Evolutionary conservation across 78 protist genomes (phyloP).

Genomic region (Trichosphaerium sp.): DNA sequence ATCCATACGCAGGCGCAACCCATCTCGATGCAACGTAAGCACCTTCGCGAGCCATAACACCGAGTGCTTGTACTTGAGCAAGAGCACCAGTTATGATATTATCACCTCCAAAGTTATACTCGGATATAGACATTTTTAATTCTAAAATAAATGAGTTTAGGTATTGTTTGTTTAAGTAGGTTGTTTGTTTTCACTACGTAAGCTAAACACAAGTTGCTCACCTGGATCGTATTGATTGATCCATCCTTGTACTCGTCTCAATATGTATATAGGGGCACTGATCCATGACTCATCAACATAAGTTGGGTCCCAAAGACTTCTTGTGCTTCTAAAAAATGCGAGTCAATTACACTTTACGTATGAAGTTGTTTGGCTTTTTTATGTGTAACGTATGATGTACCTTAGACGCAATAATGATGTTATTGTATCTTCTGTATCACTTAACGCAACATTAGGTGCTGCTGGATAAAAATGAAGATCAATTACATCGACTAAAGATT

Average conservation of each 20-base stretch:
- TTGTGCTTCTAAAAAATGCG: too few species aligned
- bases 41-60: not conserved
- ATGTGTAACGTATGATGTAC: too few species aligned
- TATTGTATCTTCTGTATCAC: too few species aligned
- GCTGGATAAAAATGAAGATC: too few species aligned
- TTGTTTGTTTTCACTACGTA: too few species aligned
- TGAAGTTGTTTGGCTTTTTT: too few species aligned
- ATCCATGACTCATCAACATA: not conserved
- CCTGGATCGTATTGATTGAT: not conserved
- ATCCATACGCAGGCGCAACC: not conserved
- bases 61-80: not conserved
- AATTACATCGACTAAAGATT: too few species aligned
- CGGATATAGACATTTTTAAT: not conserved
- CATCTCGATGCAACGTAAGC: not conserved
- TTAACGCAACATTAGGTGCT: too few species aligned
- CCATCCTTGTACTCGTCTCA: not conserved
- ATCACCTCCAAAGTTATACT: not conserved
- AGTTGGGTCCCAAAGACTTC: not conserved
- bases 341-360: not conserved
- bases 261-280: not conserved
- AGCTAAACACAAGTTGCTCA: too few species aligned
- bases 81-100: not conserved
- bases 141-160: too few species aligned
- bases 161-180: too few species aligned
- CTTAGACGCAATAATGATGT: too few species aligned